phyloP scores from a whole-genome alignment of 805 yeast genomes.

The Yamadazyma laniorum region DNA sequence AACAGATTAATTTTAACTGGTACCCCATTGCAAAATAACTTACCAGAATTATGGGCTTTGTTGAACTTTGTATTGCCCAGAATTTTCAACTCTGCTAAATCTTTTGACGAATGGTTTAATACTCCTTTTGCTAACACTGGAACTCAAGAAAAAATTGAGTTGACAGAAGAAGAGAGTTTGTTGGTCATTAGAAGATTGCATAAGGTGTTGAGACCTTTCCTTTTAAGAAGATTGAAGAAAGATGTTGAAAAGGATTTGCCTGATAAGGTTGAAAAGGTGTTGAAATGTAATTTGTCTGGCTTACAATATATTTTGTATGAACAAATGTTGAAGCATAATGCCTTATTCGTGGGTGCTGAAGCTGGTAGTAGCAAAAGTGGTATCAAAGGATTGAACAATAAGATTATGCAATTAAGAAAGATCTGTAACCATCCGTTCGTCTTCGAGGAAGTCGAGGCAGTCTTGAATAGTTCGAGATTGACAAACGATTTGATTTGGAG shows the following conservation, averaged over 20 bases:
- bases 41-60: constrained; percentile 85
- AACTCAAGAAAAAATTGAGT: constrained; percentile 72
- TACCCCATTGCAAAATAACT: constrained; percentile 81
- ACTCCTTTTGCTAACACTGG: constrained; percentile 88
- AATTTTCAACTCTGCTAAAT: constrained; percentile 79
- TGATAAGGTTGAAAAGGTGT: constrained; percentile 77
- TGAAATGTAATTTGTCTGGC: constrained; percentile 75
- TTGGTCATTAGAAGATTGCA: constrained; percentile 82
- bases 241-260: constrained; percentile 88
- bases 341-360: constrained; percentile 62
- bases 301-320: constrained; percentile 68
- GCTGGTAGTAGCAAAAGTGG: constrained; percentile 63
- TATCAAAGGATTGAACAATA: constrained; percentile 74
- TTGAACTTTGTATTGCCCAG: constrained; percentile 80
- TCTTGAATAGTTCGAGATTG: constrained; percentile 58
- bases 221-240: constrained; percentile 77
- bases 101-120: constrained; percentile 88
- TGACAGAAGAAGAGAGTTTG: constrained; percentile 83
- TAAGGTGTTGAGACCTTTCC: constrained; percentile 81
- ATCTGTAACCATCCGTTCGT: constrained; percentile 88
- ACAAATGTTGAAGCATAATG: constrained; percentile 74
- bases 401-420: constrained; percentile 81
- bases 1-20: constrained; percentile 81
- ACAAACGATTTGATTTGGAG: constrained; percentile 73
- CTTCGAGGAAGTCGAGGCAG: constrained; percentile 75